Conservation (phyloP, 2,329 filamentous ascomycete species). For the Trichoderma cornu-damae region DNA sequence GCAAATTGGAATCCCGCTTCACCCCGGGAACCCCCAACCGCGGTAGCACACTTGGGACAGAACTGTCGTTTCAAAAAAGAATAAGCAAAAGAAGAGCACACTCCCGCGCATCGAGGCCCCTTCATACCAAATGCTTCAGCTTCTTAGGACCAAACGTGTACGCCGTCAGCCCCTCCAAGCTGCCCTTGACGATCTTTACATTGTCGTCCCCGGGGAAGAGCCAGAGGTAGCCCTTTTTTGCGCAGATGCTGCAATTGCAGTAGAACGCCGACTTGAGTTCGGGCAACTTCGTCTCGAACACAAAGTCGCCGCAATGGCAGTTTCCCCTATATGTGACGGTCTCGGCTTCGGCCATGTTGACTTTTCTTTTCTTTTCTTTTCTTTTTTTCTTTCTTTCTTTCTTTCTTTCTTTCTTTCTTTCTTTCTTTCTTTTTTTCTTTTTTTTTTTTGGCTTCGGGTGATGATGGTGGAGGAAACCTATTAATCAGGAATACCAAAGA, state of each 20-base stretch:
- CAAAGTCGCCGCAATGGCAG: conserved; percentile 52
- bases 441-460: too few relatives aligned
- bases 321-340: conserved; percentile 48
- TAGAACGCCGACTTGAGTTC: conserved; percentile 52
- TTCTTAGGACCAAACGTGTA: conserved; percentile 42
- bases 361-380: too few relatives aligned
- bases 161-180: conserved; percentile 34
- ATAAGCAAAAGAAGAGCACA: not conserved
- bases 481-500: not conserved
- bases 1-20: not conserved
- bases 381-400: too few relatives aligned
- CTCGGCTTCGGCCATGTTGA: conserved; percentile 11
- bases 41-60: conserved; percentile 47
- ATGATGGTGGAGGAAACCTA: too few relatives aligned
- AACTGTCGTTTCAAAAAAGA: conserved; percentile 39
- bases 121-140: conserved; percentile 39
- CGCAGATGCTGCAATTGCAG: conserved; percentile 66
- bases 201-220: conserved; percentile 29
- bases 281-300: conserved; percentile 48
- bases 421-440: too few relatives aligned
- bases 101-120: accelerated
- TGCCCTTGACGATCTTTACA: conserved; percentile 46
- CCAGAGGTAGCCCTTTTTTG: conserved; percentile 44
- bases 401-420: too few relatives aligned
- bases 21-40: conserved; percentile 28